Base-by-base conservation (phyloP, 1,284 basidiomycete genomes). In the Moesziomyces parantarcticus region DNA sequence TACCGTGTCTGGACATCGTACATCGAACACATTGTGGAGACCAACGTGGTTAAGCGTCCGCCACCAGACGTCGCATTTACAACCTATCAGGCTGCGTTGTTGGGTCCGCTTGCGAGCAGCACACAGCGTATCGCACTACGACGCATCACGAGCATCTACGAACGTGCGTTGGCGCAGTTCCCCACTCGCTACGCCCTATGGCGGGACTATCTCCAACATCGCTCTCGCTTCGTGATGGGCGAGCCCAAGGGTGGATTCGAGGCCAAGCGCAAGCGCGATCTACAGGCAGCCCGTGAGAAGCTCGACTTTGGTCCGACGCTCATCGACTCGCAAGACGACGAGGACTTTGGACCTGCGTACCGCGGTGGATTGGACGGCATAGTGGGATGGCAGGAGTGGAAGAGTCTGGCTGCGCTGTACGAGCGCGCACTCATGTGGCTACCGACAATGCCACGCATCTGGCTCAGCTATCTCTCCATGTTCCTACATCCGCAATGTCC, bases 381-480 rank as follows among this genome's bases (percentile, higher is more conserved):
- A 5, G 87, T 97, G 21, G 97, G 96, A 3, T 96, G 91, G 89
- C 90, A 92, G 68, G 97, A 99, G 84, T 99, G 97, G 97, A 92
- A 90, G 80, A 87, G 90, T 21, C 87, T 99, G 6, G 88, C 96
- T 9, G 92, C 93, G 6, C 89, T 89, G 0, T 96, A 94, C 81
- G 97, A 99, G 83, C 89, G 97, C 67, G 92, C 93, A 57, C 86
- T 99, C 36, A 93, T 92, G 88, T 98, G 94, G 91, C 85, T 98
- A 52, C 93, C 94, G 61, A 92, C 89, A 91, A 89, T 99, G 83
- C 97, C 97, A 2, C 90, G 93, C 43, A 84, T 97, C 79, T 99
- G 97, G 97, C 85, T 97, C 45, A 89, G 93, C 85, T 99, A 99
- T 85, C 87, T 94, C 34, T 91, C 92, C 60, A 87, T 97, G 66